Conservation (phyloP, 345 rosid species). For the Aquilaria malaccensis region DNA sequence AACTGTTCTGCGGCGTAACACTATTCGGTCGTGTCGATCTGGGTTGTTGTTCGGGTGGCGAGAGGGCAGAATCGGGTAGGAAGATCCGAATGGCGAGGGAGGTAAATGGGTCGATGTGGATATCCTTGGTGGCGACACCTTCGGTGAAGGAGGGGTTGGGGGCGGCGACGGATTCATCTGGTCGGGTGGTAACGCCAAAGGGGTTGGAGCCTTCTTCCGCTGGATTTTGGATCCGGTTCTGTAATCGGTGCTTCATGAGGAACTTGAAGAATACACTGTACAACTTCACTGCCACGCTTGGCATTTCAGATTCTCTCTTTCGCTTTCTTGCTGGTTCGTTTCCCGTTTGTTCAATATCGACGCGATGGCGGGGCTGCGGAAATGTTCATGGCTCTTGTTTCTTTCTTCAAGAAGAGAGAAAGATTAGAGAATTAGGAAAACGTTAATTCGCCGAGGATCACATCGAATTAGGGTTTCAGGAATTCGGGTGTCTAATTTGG, state of each 20-base stretch:
- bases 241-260: constrained; percentile 71
- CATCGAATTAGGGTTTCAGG: constrained; percentile 29
- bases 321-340: neutral
- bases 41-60: constrained; percentile 44
- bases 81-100: constrained; percentile 83
- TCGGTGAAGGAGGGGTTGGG: constrained; percentile 76
- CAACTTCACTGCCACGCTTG: constrained; percentile 76
- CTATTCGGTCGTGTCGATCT: constrained; percentile 13
- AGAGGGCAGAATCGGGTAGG: constrained; percentile 76
- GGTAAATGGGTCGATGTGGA: constrained; percentile 84
- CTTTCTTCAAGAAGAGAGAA: neutral
- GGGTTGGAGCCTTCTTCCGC: constrained; percentile 37
- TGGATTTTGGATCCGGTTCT: constrained; percentile 60
- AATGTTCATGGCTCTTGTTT: constrained; percentile 12
- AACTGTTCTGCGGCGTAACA: neutral
- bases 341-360: neutral
- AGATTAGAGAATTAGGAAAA: neutral
- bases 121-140: constrained; percentile 93
- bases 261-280: constrained; percentile 96
- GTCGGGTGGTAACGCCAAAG: constrained; percentile 70
- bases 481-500: constrained; percentile 12
- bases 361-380: neutral
- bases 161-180: constrained; percentile 70
- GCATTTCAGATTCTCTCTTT: constrained; percentile 38
- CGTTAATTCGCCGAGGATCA: constrained; percentile 1